These are phyloP conservation scores for Paramecium pentaurelia DNA, from an alignment of 73 alveolate genomes.

Conservation along the genomic window DNA sequence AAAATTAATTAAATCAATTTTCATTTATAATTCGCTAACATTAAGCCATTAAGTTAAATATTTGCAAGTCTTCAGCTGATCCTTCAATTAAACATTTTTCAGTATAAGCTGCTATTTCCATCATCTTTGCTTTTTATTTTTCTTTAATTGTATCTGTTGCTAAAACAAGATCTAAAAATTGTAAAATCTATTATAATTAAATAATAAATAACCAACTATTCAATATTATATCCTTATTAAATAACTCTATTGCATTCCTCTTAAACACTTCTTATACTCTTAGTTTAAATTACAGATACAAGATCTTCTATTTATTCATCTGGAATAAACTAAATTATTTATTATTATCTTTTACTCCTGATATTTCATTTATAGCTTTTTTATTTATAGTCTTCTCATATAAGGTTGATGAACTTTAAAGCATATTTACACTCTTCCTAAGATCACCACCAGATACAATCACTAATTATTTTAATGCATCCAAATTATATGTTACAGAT, in stretches of 20 bases:
- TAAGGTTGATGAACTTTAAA: conserved; percentile 82
- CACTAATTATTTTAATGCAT: conserved; percentile 79
- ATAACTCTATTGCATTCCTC: background rate
- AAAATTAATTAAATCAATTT: background rate
- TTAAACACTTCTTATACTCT: background rate
- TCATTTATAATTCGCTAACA: background rate
- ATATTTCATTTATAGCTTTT: conserved; percentile 80
- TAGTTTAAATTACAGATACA: background rate
- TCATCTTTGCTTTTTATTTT: background rate
- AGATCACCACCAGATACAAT: conserved; percentile 92
- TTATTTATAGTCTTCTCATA: conserved; percentile 70
- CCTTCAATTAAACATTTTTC: background rate
- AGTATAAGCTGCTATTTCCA: background rate
- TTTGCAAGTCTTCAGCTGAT: background rate
- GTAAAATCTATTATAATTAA: background rate
- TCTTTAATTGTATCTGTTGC: background rate
- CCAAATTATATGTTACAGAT: conserved; percentile 66
- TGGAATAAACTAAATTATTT: background rate
- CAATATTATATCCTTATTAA: background rate
- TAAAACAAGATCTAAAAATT: background rate
- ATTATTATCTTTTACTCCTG: conserved; percentile 74
- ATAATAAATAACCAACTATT: background rate
- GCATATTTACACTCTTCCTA: conserved; percentile 86
- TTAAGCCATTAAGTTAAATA: background rate
- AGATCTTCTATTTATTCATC: conserved; percentile 26